Evolutionary conservation across 768 basidiomycete species (phyloP), one percentile per base, ranked within the genome.

Genomic region (Mycena galericulata): DNA sequence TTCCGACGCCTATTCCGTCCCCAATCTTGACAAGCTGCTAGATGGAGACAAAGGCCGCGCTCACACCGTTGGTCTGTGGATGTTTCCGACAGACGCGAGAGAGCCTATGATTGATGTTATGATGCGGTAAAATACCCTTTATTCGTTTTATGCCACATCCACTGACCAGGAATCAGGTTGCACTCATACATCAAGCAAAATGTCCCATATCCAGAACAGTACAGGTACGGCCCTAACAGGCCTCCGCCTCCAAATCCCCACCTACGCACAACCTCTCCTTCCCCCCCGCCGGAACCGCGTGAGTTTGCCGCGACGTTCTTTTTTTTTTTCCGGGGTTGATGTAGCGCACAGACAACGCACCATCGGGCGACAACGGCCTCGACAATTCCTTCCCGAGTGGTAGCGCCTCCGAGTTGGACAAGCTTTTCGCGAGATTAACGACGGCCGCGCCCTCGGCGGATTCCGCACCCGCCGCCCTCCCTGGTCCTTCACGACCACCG

Each of bases 21-120:
- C 85, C 15, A 78, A 83, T 62, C 78, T 85, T 22, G 86, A 87
- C 46, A 76, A 80, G 36, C 70, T 85, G 34, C 77, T 81, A 55
- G 78, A 83, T 9, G 81, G 81, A 47, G 84, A 87, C 70, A 91
- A 91, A 74, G 91, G 90, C 20, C 81, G 77, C 26, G 80, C 86
- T 2, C 82, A 82, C 49, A 91, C 88, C 1, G 85, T 93, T 65
- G 92, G 92, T 18, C 79, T 95, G 12, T 95, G 93, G 94, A 91
- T 90, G 78, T 88, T 89, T 73, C 84, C 89, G 10, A 88, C 88
- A 9, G 89, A 90, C 51, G 86, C 89, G 22, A 85, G 92, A 43
- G 92, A 93, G 75, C 87, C 90, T 26, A 84, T 95, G 80, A 86
- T 87, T 55, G 88, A 92, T 63, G 91, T 92, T 50, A 86, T 94